Evolutionary conservation across 768 basidiomycete species (phyloP).

Genomic region (Russula dissimulans): DNA sequence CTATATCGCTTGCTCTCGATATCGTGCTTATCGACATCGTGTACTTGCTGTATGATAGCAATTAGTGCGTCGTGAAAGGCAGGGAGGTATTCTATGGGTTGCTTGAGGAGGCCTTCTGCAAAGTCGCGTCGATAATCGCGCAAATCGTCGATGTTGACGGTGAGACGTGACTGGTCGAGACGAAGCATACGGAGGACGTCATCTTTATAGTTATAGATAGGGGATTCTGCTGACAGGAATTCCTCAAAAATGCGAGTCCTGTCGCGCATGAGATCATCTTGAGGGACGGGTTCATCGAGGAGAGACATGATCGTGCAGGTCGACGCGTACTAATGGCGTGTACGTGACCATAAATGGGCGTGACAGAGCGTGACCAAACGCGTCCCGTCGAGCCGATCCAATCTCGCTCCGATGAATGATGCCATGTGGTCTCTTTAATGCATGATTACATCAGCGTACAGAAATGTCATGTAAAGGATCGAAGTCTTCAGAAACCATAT

Average conservation of each 20-base stretch:
- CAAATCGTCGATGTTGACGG: slow-evolving; percentile 93
- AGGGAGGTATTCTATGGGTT: slow-evolving; percentile 78
- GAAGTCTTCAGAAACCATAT: not conserved
- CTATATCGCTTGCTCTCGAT: slow-evolving; percentile 73
- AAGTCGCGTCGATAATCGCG: slow-evolving; percentile 86
- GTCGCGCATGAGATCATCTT: slow-evolving; percentile 67
- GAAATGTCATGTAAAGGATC: not conserved
- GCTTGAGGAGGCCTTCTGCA: slow-evolving; percentile 80
- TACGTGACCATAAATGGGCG: not conserved
- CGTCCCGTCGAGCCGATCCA: not conserved
- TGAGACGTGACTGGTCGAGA: slow-evolving; percentile 74
- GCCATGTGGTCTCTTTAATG: not conserved
- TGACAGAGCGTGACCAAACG: slow-evolving; percentile 20
- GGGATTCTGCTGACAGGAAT: slow-evolving; percentile 63
- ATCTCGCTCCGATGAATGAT: not conserved
- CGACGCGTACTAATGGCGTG: not conserved
- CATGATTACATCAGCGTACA: not conserved
- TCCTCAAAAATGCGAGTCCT: slow-evolving; percentile 74
- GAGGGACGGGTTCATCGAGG: slow-evolving; percentile 46
- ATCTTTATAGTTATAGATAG: slow-evolving; percentile 74
- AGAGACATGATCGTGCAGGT: slow-evolving; percentile 26
- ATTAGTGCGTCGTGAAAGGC: slow-evolving; percentile 82
- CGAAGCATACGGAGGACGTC: slow-evolving; percentile 78
- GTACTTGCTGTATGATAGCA: slow-evolving; percentile 61
- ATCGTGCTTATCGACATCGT: slow-evolving; percentile 74